Evolutionary conservation across 2,329 filamentous ascomycete species (phyloP).

Genomic region (Colletotrichum higginsianum): DNA sequence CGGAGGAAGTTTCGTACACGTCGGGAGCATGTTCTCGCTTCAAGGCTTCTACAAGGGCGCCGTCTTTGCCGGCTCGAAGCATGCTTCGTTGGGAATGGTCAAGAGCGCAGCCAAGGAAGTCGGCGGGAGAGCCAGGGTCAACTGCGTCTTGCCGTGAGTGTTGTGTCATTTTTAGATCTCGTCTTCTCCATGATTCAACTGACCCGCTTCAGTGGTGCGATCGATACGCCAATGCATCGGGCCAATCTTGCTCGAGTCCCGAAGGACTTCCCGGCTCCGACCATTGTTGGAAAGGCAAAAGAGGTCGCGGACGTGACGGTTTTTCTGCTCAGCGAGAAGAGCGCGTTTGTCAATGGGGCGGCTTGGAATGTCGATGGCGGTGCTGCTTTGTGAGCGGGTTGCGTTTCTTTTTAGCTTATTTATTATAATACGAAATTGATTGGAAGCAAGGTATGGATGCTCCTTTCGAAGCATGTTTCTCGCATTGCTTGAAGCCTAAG

Average conservation of each 20-base stretch:
- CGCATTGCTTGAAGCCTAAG: no score
- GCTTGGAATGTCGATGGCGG: conserved; percentile 36
- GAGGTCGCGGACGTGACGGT: conserved; percentile 34
- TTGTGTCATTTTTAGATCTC: not conserved
- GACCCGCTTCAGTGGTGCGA: conserved; percentile 11
- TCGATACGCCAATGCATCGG: conserved; percentile 35
- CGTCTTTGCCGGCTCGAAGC: conserved; percentile 31
- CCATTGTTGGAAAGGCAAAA: conserved; percentile 20
- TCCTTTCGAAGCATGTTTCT: no score
- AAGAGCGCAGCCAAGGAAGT: conserved; percentile 33
- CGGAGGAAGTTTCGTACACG: conserved; percentile 33
- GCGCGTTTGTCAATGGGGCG: conserved; percentile 29
- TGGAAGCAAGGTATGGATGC: no score
- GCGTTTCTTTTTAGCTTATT: no score
- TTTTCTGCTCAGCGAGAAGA: conserved; percentile 26
- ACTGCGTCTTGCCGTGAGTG: conserved; percentile 31
- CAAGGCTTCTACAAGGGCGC: conserved; percentile 33
- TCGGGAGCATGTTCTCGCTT: conserved; percentile 34
- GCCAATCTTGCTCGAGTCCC: conserved; percentile 23
- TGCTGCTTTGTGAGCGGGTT: conserved; percentile 6
- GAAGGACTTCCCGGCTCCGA: conserved; percentile 31
- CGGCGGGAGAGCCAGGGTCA: conserved; percentile 30
- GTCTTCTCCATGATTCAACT: not conserved
- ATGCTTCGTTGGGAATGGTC: conserved; percentile 31
- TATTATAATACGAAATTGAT: no score